These are phyloP conservation scores for Ascochyta koolunga DNA, from an alignment of 2,329 filamentous ascomycete species.

Conservation along the genomic window DNA sequence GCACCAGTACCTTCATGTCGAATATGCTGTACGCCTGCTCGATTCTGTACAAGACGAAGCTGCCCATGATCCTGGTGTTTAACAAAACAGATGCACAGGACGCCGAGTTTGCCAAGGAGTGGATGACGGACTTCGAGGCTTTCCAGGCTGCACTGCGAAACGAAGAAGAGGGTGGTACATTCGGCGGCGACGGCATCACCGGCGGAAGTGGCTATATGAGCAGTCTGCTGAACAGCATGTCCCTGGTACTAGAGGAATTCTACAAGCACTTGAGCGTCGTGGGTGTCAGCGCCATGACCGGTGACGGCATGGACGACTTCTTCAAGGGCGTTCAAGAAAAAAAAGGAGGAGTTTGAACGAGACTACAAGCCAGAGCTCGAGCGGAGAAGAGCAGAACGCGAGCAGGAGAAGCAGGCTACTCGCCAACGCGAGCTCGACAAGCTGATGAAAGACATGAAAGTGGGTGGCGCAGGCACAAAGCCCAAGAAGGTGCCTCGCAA, in stretches of 20 bases:
- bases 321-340: constrained; percentile 89
- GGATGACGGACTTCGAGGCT: constrained; percentile 99
- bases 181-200: constrained; percentile 74
- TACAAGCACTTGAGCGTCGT: constrained; percentile 94
- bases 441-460: constrained; percentile 92
- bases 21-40: constrained; percentile 99
- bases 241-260: constrained; percentile 94
- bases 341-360: constrained; percentile 83
- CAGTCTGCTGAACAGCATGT: constrained; percentile 95
- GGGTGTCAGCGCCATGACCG: constrained; percentile 90
- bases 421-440: constrained; percentile 85
- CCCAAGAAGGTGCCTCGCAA: constrained; percentile 45
- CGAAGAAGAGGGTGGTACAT: constrained; percentile 79
- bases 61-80: constrained; percentile 98
- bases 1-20: constrained; percentile 97
- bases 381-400: constrained; percentile 74
- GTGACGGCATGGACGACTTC: constrained; percentile 90
- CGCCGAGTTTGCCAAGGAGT: constrained; percentile 89
- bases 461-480: constrained; percentile 49
- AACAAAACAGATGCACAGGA: constrained; percentile 98
- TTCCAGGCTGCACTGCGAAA: constrained; percentile 85
- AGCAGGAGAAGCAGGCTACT: constrained; percentile 72
- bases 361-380: constrained; percentile 95
- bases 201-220: constrained; percentile 92
- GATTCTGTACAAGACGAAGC: constrained; percentile 97